Evolutionary conservation across 768 basidiomycete genomes (phyloP).

Genomic region (Kwoniella shandongensis): DNA sequence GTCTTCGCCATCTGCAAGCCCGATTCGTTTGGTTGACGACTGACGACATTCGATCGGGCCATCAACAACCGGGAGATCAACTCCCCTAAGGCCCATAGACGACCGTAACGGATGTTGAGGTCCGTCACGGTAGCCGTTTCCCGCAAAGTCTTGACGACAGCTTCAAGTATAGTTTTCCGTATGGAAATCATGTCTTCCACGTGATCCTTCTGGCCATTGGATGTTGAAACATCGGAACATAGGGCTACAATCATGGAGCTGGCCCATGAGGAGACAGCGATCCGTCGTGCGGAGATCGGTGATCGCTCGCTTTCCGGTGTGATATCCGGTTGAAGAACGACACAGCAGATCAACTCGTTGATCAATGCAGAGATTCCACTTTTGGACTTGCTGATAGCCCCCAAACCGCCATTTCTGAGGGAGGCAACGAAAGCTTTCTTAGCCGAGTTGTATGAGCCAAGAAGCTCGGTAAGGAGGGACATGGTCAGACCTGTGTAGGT

Average conservation of each 20-base stretch:
- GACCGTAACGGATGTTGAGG: conserved; percentile 75
- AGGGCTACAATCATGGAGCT: conserved; percentile 81
- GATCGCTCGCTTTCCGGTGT: conserved; percentile 60
- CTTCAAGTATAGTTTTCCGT: conserved; percentile 89
- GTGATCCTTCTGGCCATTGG: conserved; percentile 71
- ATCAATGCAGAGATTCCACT: conserved; percentile 72
- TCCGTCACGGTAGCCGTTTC: conserved; percentile 65
- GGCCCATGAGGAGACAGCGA: conserved; percentile 54
- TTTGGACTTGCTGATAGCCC: conserved; percentile 59
- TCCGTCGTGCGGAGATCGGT: conserved; percentile 44
- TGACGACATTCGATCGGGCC: conserved; percentile 58
- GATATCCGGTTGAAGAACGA: conserved; percentile 64
- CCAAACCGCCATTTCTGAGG: conserved; percentile 58
- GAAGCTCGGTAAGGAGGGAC: conserved; percentile 70
- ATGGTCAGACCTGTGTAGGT: conserved; percentile 35
- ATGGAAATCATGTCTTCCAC: conserved; percentile 76
- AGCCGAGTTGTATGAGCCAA: conserved; percentile 90
- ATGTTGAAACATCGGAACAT: conserved; percentile 77
- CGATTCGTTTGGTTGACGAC: conserved; percentile 66
- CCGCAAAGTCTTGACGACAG: conserved; percentile 79
- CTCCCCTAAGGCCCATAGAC: conserved; percentile 80
- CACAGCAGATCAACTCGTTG: conserved; percentile 75
- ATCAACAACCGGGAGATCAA: conserved; percentile 83
- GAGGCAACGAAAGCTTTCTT: conserved; percentile 83
- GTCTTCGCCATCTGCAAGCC: conserved; percentile 91